A percentile compares a stretch with the other conserved stretches of the same genome.
phyloP scores from a whole-genome alignment of 306 rosid species.

The Styphnolobium japonicum region DNA sequence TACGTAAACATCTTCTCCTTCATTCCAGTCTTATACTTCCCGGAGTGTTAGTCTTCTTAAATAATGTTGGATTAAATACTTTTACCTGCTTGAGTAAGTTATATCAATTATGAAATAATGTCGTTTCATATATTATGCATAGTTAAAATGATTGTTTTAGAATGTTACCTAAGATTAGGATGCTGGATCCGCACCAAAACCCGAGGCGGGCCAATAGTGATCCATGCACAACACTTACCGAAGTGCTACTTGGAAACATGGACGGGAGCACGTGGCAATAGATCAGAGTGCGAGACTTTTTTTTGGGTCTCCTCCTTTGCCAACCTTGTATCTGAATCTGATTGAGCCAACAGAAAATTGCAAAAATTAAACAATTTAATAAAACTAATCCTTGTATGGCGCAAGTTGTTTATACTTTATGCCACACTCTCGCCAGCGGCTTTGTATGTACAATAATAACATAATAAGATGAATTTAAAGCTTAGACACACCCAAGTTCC shows the following conservation, averaged over 20 bases:
- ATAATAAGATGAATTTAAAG: not conserved
- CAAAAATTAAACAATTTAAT: not conserved
- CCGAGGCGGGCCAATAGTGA: not conserved
- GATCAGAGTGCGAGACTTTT: not conserved
- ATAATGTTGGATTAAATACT: not conserved
- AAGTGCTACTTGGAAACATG: not conserved
- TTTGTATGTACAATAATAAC: not conserved
- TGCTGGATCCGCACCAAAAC: not conserved
- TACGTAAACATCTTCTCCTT: too few relatives aligned
- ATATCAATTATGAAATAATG: not conserved
- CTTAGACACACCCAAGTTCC: not conserved
- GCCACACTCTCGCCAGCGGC: constrained; percentile 7
- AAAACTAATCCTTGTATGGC: not conserved
- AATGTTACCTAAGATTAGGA: not conserved
- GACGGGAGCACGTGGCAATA: not conserved
- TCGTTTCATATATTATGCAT: not conserved
- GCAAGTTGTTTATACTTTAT: not conserved
- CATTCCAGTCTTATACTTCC: too few relatives aligned
- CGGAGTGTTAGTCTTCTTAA: too few relatives aligned
- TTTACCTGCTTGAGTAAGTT: not conserved
- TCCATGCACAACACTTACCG: not conserved
- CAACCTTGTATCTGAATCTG: not conserved
- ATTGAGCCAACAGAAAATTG: constrained; percentile 14
- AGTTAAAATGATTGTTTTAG: too few relatives aligned
- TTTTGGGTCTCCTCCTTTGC: not conserved